Base-by-base conservation (phyloP, 192 early-diverging fungal genomes). In the Coemansia sp. region DNA sequence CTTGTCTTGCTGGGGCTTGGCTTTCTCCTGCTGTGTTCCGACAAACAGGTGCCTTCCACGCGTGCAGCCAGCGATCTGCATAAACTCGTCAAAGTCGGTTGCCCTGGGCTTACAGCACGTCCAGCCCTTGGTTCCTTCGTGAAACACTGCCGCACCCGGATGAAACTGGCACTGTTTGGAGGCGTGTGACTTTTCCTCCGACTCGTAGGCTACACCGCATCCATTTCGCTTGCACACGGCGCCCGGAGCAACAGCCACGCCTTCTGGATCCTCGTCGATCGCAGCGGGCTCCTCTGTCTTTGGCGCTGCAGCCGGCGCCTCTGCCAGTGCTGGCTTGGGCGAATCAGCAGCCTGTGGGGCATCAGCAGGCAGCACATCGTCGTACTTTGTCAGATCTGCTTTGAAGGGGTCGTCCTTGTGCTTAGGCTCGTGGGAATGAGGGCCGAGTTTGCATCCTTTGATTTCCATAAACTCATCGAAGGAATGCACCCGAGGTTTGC, bases 61-160 rank as follows among this genome's bases (percentile, higher is more conserved):
- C 39, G 85, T 90, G 80, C 97, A 99, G 33, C 97, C 97, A 59
- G 85, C 84, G 74, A 99, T 95, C 70, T 90, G 95, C 71, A 98
- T 80, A 64, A 99, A 98, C 77, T 97, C 95, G 34, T 99, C 97
- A 87, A 98, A 99, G 77, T 98, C 97, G 18, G 97, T 87, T 2
- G 95, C 96, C 64, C 94, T 90, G 37, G 94, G 88, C 58, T 90
- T 84, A 79, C 97, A 99, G 83, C 97, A 99, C 34, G 89, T 89
- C 93, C 93, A 98, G 25, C 96, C 96, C 85, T 98, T 98, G 82
- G 89, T 92, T 16, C 97, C 97, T 74, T 98, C 97, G 72, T 98
- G 97, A 84, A 99, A 99, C 34, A 99, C 82, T 7, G 95, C 92
- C 15, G 70, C 70, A 16, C 97, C 97, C 12, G 90, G 84, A 75